Percentiles rank a stretch among this genome's conserved stretches.
phyloP scores from a whole-genome alignment of 1,139 yeast species.

The Kodamaea arcana region DNA sequence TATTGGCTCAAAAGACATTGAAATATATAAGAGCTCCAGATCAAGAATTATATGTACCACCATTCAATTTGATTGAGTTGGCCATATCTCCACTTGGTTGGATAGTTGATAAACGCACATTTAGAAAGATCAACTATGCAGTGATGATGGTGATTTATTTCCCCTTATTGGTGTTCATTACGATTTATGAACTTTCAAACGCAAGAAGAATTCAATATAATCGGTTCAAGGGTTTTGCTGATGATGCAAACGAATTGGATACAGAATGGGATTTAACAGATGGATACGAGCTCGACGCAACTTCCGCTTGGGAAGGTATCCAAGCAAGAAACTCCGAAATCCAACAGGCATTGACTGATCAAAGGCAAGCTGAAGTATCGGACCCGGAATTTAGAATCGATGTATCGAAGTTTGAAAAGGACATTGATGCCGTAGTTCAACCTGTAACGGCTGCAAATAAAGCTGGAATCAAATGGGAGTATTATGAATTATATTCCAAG shows the following conservation, averaged over 20 bases:
- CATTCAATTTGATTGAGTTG: slow-evolving; percentile 70
- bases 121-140: slow-evolving; percentile 38
- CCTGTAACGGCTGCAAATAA: slow-evolving; percentile 54
- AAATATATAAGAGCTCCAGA: slow-evolving; percentile 87
- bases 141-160: slow-evolving; percentile 65
- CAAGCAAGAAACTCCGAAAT: slow-evolving; percentile 37
- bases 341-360: slow-evolving; percentile 41
- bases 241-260: slow-evolving; percentile 78
- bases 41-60: slow-evolving; percentile 80
- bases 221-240: slow-evolving; percentile 59
- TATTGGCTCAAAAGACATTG: slow-evolving; percentile 79
- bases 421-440: slow-evolving; percentile 48
- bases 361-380: slow-evolving; percentile 59
- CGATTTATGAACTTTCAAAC: slow-evolving; percentile 57
- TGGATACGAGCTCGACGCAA: slow-evolving; percentile 51
- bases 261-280: slow-evolving; percentile 82
- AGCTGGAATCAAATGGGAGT: slow-evolving; percentile 65
- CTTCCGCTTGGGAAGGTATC: slow-evolving; percentile 37
- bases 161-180: slow-evolving; percentile 60
- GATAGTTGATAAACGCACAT: slow-evolving; percentile 23
- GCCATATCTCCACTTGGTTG: slow-evolving; percentile 35
- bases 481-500: slow-evolving; percentile 50
- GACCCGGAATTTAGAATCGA: slow-evolving; percentile 67
- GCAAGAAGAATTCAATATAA: slow-evolving; percentile 74
- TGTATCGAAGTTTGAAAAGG: slow-evolving; percentile 43